Base-by-base conservation (phyloP, 164 flowering plant species). In the Buxus sempervirens region DNA sequence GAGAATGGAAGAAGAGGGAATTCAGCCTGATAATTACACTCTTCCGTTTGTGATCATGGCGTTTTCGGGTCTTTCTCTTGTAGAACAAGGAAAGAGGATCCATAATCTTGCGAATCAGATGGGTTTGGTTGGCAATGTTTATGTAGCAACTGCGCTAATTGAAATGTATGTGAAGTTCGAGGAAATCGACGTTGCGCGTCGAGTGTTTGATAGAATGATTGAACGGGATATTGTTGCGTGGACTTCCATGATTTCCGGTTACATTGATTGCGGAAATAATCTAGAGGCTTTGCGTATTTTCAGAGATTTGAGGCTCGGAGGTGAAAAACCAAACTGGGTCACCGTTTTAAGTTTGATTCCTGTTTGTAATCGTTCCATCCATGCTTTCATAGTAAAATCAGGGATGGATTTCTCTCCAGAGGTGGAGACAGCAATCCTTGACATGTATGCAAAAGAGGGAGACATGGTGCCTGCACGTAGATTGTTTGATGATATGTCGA, bases 31-130 rank as follows among this genome's bases (percentile, higher is more conserved):
- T 66, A 26, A 63, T n/a, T 73, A 69, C 68, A 77, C 79, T 21
- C 71, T 73, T n/a, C 79, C 79, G 20, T 77, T 77, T 70, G 76
- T 77, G 13, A 66, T 73, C 59, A 77, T 73, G 64, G 76, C 76
- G 5, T 77, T 70, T 73, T 36, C 76, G 21, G 24, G 27, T 59
- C 58, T 77, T 15, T 65, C 9, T 66, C 25, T 14, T 42, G 41
- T 70, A 15, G 72, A 73, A 13, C 66, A 73, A 21, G 79, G 79
- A 16, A 70, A 54, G 64, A 70, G 59, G 58, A 55, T 73, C 36
- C 76, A 77, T 28, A 55, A 59, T n/a, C 22, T 62, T 19, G 72
- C 71, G 3, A 41, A 54, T 48, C 64, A 62, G 49, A 22, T 54
- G 26, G 79, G 69, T 22, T 49, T 73, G 69, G 51, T 65, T 4